Base-by-base conservation (phyloP, 2,329 filamentous ascomycete genomes). In the Huntiella abstrusa region DNA sequence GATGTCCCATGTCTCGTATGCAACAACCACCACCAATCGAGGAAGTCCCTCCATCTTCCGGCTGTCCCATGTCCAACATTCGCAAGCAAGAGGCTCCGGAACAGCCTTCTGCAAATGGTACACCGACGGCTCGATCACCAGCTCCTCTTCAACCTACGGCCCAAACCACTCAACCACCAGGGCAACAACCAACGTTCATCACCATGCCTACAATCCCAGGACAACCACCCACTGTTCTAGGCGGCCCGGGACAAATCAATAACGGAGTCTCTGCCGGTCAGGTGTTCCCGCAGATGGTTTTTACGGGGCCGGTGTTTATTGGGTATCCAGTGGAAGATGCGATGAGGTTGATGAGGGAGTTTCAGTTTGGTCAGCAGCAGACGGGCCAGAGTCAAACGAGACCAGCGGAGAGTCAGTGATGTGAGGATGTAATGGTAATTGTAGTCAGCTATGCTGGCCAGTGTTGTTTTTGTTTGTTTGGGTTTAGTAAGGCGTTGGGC, bases 241-340 rank as follows among this genome's bases (percentile, higher is more conserved):
- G 44, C n/a, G 33, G 48, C 5, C 43, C 34, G 37, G 17, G 13
- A 15, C 42, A 32, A 16, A 19, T 7, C 7, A 32, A 15, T 11
- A 33, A 19, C 36, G 22, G 22, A 7, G 22, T 38, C 40, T 13
- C 13, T 17, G 22, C 17, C 43, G 33, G 16, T 15, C 15, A 43
- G 19, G 32, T 28, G 5, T 12, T 42, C 7, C 73, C 83, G 7
- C 79, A 81, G 54, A 81, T 95, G 73, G 68, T 92, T 0, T 94
- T 95, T 57, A 93, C 83, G 6, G 88, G 88, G 0, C 88, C 88
- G 0, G 86, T 95, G 0, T 95, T 95, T 57, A 84, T 96, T 55
- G 88, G 88, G 0, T 95, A 94, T 56, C 77, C 80, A 7, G 73
- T 85, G 51, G 83, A 92, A 50, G 79, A 92, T 58, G 82, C 83